These are phyloP conservation scores for Speleostelium caveatum DNA, from an alignment of 78 protist genomes.

Conservation along the genomic window DNA sequence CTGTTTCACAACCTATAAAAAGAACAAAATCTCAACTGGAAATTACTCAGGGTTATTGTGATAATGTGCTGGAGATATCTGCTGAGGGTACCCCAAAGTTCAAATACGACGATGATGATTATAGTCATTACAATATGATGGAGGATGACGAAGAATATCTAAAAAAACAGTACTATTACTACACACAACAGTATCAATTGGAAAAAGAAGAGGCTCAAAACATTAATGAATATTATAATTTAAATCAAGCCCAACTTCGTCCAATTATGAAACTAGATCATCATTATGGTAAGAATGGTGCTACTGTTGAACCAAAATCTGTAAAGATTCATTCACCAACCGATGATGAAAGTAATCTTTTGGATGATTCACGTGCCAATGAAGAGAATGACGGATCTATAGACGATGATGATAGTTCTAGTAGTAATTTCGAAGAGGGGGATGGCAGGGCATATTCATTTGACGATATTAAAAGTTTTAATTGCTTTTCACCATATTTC, in stretches of 20 bases:
- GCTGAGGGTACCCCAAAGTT: background rate
- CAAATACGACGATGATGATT: background rate
- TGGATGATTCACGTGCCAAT: conserved; percentile 1
- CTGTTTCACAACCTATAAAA: background rate
- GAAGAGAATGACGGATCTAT: background rate
- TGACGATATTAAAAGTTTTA: conserved; percentile 1
- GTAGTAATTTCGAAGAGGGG: background rate
- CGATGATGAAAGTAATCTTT: background rate
- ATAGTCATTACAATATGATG: background rate
- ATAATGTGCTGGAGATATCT: conserved; percentile 39
- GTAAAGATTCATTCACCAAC: background rate
- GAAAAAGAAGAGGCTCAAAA: background rate
- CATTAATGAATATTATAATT: background rate
- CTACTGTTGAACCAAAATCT: no score
- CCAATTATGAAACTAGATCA: background rate
- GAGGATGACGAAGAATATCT: background rate
- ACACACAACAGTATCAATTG: background rate
- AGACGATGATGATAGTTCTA: background rate
- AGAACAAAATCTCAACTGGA: conserved; percentile 35
- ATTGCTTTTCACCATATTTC: conserved; percentile 21
- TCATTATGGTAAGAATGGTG: background rate
- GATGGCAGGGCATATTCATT: conserved; percentile 2
- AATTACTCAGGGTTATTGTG: conserved; percentile 56
- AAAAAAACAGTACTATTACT: background rate
- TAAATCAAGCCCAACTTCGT: background rate